phyloP scores from a whole-genome alignment of 2,329 filamentous ascomycete species.

The Aspergillus udagawae region DNA sequence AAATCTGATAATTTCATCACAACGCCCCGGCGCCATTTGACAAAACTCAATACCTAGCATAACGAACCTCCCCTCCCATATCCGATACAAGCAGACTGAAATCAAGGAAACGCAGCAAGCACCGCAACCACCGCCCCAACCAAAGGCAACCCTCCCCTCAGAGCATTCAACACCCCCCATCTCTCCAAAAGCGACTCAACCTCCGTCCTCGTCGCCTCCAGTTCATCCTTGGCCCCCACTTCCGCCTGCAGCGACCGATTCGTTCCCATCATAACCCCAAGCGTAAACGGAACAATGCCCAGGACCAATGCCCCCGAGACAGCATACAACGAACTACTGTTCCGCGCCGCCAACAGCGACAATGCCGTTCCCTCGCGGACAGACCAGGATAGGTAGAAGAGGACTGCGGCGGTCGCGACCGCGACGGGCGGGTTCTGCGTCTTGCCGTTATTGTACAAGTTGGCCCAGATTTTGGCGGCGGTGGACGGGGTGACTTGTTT shows the following conservation, averaged over 20 bases:
- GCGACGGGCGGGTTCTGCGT: conserved; percentile 24
- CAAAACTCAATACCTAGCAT: background rate
- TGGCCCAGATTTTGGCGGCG: conserved; percentile 16
- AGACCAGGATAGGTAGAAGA: conserved; percentile 28
- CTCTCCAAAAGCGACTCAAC: conserved; percentile 7
- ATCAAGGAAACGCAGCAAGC: conserved; percentile 9
- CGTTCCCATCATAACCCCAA: conserved; percentile 23
- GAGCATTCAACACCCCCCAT: conserved; percentile 12
- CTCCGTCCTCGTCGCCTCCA: conserved; percentile 10
- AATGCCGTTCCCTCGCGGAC: conserved; percentile 14
- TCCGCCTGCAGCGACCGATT: conserved; percentile 26
- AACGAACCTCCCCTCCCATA: background rate
- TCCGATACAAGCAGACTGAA: too few species aligned
- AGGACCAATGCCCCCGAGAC: conserved; percentile 26
- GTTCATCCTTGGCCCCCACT: conserved; percentile 7
- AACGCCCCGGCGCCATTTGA: too few species aligned
- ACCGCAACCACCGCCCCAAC: conserved; percentile 12
- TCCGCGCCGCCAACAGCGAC: conserved; percentile 8
- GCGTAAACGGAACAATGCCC: conserved; percentile 32
- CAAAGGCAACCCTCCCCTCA: conserved; percentile 12
- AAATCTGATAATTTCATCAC: too few species aligned
- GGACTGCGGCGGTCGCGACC: conserved; percentile 14
- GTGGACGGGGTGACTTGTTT: conserved; percentile 4
- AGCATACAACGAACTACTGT: conserved; percentile 19
- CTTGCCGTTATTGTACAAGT: conserved; percentile 20